Conservation (phyloP, 2,329 filamentous ascomycete species). For the Alternaria solani region DNA sequence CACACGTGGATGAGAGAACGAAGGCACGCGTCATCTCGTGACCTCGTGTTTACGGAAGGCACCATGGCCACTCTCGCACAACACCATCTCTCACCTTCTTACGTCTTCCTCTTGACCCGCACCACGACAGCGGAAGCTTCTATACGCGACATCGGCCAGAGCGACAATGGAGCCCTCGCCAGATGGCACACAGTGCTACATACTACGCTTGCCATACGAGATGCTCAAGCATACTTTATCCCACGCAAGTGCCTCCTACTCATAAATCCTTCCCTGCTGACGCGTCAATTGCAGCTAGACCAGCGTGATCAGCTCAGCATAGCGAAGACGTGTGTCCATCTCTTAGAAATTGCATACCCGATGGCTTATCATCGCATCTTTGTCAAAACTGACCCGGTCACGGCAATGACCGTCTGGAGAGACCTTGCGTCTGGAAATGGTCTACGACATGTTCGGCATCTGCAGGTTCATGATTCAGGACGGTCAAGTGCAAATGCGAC, state of each 20-base stretch:
- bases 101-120: not conserved
- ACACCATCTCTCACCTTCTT: not conserved
- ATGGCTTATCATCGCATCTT: conserved; percentile 1
- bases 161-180: not conserved
- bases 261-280: not conserved
- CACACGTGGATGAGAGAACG: not conserved
- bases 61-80: not conserved
- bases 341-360: conserved; percentile 7
- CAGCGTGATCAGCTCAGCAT: conserved; percentile 3
- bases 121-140: not conserved
- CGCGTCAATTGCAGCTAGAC: not conserved
- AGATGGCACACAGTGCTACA: conserved; percentile 1
- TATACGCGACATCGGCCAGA: not conserved
- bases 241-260: not conserved
- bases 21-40: conserved; percentile 11
- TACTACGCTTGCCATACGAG: conserved; percentile 9
- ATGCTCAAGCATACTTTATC: conserved; percentile 4
- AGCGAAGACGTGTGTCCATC: conserved; percentile 2
- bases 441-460: conserved; percentile 1
- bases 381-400: not conserved
- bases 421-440: conserved; percentile 3
- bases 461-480: not conserved
- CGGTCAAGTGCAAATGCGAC: not conserved
- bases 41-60: conserved; percentile 10
- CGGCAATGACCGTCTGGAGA: not conserved